Evolutionary conservation across 2,329 filamentous ascomycete species (phyloP).

Genomic region (Triangularia verruculosa): DNA sequence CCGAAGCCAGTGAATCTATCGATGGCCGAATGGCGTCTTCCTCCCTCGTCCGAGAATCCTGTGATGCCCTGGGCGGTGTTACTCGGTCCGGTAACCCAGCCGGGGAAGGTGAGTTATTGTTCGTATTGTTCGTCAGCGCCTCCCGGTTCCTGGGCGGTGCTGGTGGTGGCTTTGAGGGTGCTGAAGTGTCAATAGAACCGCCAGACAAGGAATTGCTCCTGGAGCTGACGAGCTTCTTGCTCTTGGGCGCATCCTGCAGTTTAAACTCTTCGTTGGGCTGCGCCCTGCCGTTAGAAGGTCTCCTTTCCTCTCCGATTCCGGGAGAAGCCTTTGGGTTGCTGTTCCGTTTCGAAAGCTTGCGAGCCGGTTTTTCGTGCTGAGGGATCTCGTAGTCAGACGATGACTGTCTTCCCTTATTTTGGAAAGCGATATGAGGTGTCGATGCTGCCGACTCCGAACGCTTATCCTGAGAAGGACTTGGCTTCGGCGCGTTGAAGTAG

Average conservation of each 20-base stretch:
- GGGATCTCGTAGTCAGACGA: constrained; percentile 59
- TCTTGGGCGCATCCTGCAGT: constrained; percentile 76
- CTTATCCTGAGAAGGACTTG: constrained; percentile 41
- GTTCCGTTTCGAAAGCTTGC: constrained; percentile 46
- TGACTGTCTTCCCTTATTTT: constrained; percentile 71
- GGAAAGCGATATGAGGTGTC: constrained; percentile 88
- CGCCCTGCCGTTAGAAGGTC: constrained; percentile 34
- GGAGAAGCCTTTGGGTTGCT: constrained; percentile 34
- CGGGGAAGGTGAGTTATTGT: constrained; percentile 35
- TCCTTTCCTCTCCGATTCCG: constrained; percentile 39
- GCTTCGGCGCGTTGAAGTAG: constrained; percentile 53
- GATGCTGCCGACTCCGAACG: constrained; percentile 51
- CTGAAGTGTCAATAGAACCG: constrained; percentile 34
- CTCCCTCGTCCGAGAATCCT: constrained; percentile 57
- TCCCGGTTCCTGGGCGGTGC: constrained; percentile 24
- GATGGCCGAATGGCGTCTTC: constrained; percentile 48
- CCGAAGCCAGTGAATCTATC: constrained; percentile 42
- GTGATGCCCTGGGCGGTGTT: constrained; percentile 52
- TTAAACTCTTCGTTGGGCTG: constrained; percentile 62
- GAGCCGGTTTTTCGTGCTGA: constrained; percentile 46
- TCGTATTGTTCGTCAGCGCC: constrained; percentile 16
- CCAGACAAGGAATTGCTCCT: constrained; percentile 46
- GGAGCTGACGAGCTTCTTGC: constrained; percentile 46
- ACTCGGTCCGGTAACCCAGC: constrained; percentile 36
- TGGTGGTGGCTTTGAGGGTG: constrained; percentile 30